Conservation (phyloP, 1,284 basidiomycete genomes). For the Ceraceosorus bombacis region DNA sequence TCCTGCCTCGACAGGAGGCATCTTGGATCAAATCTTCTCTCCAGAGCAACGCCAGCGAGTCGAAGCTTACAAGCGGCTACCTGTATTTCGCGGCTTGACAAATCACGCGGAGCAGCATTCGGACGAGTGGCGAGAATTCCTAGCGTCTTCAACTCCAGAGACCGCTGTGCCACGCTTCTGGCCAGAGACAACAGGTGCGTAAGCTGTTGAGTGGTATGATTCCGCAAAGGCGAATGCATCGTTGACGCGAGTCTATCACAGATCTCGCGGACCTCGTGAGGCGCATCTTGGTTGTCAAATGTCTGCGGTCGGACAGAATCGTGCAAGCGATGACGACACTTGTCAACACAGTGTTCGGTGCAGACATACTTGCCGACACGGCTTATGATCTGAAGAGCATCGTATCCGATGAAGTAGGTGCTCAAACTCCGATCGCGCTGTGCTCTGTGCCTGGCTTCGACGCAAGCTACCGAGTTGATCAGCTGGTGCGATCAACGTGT, state of each 20-base stretch:
- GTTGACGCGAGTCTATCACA: not conserved
- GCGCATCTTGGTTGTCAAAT: conserved; percentile 72
- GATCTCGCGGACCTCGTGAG: conserved; percentile 62
- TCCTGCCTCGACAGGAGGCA: conserved; percentile 49
- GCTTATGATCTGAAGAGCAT: conserved; percentile 23
- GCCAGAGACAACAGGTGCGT: conserved; percentile 47
- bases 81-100: conserved; percentile 70
- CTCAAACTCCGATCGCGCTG: conserved; percentile 38
- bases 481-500: conserved; percentile 29
- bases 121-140: conserved; percentile 69
- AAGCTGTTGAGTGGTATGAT: conserved; percentile 23
- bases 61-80: conserved; percentile 43
- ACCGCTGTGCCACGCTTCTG: conserved; percentile 62
- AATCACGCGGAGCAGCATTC: conserved; percentile 61
- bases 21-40: conserved; percentile 31
- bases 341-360: conserved; percentile 65
- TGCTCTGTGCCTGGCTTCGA: conserved; percentile 46
- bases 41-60: conserved; percentile 61
- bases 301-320: conserved; percentile 79
- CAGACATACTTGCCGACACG: conserved; percentile 59
- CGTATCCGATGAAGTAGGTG: conserved; percentile 30
- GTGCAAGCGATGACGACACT: conserved; percentile 71
- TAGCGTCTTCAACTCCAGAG: conserved; percentile 67
- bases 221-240: conserved; percentile 29
- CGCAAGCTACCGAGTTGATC: conserved; percentile 40